Evolutionary conservation across 2,329 filamentous ascomycete species (phyloP), one percentile per base, ranked within the genome.

Genomic region (Chaetomium sp.): DNA sequence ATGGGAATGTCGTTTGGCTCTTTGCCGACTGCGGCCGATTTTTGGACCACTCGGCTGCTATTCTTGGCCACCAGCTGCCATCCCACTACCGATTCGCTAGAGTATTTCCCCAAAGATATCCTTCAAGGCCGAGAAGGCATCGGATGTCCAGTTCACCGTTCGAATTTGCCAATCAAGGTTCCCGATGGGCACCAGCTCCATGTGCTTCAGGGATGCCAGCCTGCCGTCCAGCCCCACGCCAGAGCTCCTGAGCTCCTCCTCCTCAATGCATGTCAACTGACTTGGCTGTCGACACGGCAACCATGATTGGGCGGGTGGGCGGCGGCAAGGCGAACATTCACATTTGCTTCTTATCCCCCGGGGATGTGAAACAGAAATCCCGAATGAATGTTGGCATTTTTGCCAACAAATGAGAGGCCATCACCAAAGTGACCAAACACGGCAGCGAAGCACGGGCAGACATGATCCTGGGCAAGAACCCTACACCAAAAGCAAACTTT

Each of bases 81-180:
- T 31, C 45, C 25, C 45, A 4, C 42, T 33, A 35, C 45, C 56
- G 55, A 54, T 57, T 45, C 51, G 59, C 21, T 55, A n/a, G n/a
- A n/a, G n/a, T n/a, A 19, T 23, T 35, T 13, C 4, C 23, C n/a
- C 6, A 19, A 38, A 5, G 21, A 47, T 47, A 47, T 23, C 23
- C 6, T 21, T 47, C 19, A 23, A 47, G n/a, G n/a, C n/a, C n/a
- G n/a, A n/a, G n/a, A n/a, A n/a, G 45, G 54, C 54, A 29, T 55
- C 33, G 47, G 31, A 42, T 59, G 33, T 47, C 31, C 55, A 62
- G 27, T 59, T 63, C 19, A 42, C 38, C 16, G 38, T n/a, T 19
- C 16, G 16, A 42, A 7, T 42, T 42, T n/a, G 27, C 71, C 70
- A 73, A 72, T 72, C 69, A 72, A 47, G 50, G 29, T 56, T 58